Evolutionary conservation across 2,329 filamentous ascomycete genomes (phyloP), one percentile per base, ranked within the genome.

Genomic region (Penicillium rolfsii): DNA sequence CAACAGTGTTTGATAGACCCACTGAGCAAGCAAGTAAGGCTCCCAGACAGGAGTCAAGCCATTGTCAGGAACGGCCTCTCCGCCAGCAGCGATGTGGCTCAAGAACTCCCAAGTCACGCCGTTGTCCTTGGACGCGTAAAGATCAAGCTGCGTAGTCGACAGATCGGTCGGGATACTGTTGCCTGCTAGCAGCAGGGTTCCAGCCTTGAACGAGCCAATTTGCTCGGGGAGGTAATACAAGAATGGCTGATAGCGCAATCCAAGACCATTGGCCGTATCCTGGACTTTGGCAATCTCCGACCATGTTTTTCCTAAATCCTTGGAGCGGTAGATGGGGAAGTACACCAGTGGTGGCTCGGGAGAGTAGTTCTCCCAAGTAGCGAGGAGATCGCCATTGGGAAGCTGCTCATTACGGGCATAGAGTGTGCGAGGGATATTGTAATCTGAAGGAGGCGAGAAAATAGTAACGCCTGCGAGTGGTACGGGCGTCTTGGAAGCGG

Each of bases 11-110:
- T 6, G 3, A 30, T 26, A 8, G 26, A 64, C 71, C 48, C 66
- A 73, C 69, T 87, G 82, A 48, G 82, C 78, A 58, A 86, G 70
- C 45, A 91, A 75, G 73, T 89, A 90, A 0, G 89, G 89, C 73
- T 91, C 89, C 89, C 89, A 91, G 22, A 91, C 85, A 0, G 88
- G 87, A 0, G 87, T 89, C 40, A 86, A 73, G 1, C 86, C 88
- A 68, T 91, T 89, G 69, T 85, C 82, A 3, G 88, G 84, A 0
- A 79, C 68, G 2, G 88, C 87, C 50, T 81, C 80, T n/a, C 87
- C 87, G 36, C 89, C 89, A 1, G 79, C 76, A 0, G 88, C 88
- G 48, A 91, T 84, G 65, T 86, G 83, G 60, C 84, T 87, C 55
- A 90, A 83, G 65, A 90, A 91, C 30, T 84, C 77, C 89, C 89